Conservation (phyloP, 108 stramenopile genomes). For the Cylindrotheca closterium region DNA sequence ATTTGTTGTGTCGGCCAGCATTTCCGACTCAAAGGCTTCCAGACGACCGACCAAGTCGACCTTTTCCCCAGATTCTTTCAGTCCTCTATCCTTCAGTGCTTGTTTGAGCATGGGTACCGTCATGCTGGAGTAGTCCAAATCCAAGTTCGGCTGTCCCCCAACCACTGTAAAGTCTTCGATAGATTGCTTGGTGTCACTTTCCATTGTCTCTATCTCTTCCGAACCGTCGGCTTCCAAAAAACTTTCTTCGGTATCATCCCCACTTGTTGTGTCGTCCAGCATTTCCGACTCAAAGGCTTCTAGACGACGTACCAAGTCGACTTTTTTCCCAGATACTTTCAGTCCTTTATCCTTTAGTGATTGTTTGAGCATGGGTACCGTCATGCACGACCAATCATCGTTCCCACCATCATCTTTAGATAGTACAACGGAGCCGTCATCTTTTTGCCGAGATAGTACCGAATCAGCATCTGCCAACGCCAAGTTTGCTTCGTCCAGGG, state of each 20-base stretch:
- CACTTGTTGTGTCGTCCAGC: not conserved
- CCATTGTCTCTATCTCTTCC: not conserved
- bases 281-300: conserved; percentile 9
- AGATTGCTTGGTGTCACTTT: too few relatives aligned
- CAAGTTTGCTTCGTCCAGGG: not conserved
- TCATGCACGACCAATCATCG: conserved; percentile 20
- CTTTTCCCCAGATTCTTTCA: conserved; percentile 21
- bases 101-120: conserved; percentile 12
- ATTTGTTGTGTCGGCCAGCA: too few relatives aligned
- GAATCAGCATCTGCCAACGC: not conserved
- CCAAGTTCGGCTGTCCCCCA: not conserved
- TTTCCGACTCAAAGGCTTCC: conserved; percentile 19
- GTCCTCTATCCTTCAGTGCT: conserved; percentile 3
- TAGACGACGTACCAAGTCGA: conserved; percentile 14
- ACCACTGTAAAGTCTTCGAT: too few relatives aligned
- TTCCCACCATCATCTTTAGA: too few relatives aligned
- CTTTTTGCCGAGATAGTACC: not conserved
- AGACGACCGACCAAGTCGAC: conserved; percentile 15
- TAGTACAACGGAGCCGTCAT: not conserved
- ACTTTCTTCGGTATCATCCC: not conserved
- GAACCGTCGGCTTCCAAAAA: not conserved
- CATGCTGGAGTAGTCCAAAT: conserved; percentile 4
- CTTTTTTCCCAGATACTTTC: conserved; percentile 20
- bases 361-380: conserved; percentile 10
- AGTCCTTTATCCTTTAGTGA: conserved; percentile 20